Percentiles rank a stretch among this genome's conserved stretches.
These are phyloP conservation scores for Cercospora canescens DNA, from an alignment of 2,329 filamentous ascomycete genomes.

Conservation along the genomic window DNA sequence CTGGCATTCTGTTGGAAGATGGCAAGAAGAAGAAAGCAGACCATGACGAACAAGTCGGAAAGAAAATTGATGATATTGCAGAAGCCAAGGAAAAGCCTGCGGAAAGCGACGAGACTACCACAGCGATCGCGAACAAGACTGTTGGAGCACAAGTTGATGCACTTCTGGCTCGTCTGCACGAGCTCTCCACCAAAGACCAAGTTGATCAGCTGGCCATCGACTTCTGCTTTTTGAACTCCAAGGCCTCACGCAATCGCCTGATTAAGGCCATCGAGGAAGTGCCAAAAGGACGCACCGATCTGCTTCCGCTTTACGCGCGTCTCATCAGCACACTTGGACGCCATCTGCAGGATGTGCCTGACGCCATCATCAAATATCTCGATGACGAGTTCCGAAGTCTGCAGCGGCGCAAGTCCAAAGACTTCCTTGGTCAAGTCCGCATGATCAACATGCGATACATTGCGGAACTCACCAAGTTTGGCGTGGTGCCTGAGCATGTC, in stretches of 20 bases:
- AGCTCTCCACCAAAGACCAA: slow-evolving; percentile 85
- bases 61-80: slow-evolving; percentile 59
- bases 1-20: slow-evolving; percentile 89
- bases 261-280: slow-evolving; percentile 93
- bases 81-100: slow-evolving; percentile 56
- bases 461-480: slow-evolving; percentile 95
- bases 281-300: slow-evolving; percentile 87
- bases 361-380: slow-evolving; percentile 85
- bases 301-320: slow-evolving; percentile 88
- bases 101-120: slow-evolving; percentile 78
- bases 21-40: slow-evolving; percentile 91
- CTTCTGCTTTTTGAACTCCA: slow-evolving; percentile 98
- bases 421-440: slow-evolving; percentile 91
- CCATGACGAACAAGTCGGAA: slow-evolving; percentile 77
- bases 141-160: slow-evolving; percentile 96
- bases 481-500: slow-evolving; percentile 95
- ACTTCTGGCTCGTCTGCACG: slow-evolving; percentile 81
- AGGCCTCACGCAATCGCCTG: slow-evolving; percentile 91
- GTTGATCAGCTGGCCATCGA: slow-evolving; percentile 93
- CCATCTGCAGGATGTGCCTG: slow-evolving; percentile 92
- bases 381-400: slow-evolving; percentile 97
- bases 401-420: slow-evolving; percentile 95
- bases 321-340: slow-evolving; percentile 89
- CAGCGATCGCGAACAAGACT: slow-evolving; percentile 94
- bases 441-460: slow-evolving; percentile 96